These are phyloP conservation scores for Butyriboletus loyo DNA, from an alignment of 768 basidiomycete genomes.

Conservation along the genomic window DNA sequence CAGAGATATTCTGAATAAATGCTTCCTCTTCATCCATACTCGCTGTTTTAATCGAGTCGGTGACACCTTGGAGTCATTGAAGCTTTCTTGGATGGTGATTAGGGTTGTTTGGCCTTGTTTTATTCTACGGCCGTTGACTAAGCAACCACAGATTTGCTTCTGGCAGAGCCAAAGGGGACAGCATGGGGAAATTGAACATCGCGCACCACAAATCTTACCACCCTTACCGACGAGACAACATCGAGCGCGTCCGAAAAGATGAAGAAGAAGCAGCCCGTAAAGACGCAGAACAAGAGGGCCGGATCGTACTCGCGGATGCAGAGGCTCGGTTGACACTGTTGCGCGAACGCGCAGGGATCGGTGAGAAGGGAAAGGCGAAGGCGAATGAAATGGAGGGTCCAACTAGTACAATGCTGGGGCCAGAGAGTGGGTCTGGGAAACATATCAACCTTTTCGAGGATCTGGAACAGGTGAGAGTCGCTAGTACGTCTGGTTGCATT, in stretches of 20 bases:
- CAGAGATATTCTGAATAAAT: not conserved
- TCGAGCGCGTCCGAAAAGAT: constrained; percentile 74
- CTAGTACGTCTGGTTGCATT: not conserved
- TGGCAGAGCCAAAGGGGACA: no score
- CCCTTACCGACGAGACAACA: constrained; percentile 81
- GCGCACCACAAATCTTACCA: constrained; percentile 92
- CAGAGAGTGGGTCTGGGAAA: constrained; percentile 37
- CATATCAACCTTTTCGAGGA: constrained; percentile 87
- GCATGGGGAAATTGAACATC: constrained; percentile 56
- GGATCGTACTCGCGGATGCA: constrained; percentile 73
- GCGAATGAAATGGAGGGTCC: constrained; percentile 29
- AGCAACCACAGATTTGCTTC: not conserved
- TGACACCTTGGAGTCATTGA: not conserved
- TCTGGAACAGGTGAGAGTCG: constrained; percentile 57
- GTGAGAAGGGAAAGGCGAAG: constrained; percentile 36
- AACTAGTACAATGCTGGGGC: not conserved
- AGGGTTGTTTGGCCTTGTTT: constrained; percentile 14
- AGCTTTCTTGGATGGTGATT: no score
- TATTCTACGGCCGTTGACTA: constrained; percentile 16
- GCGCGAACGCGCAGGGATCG: constrained; percentile 55
- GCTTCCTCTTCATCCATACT: constrained; percentile 20
- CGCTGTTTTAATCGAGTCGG: not conserved
- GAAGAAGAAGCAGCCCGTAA: constrained; percentile 73
- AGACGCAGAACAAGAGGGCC: constrained; percentile 67
- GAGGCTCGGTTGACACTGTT: constrained; percentile 72